A percentile compares a stretch with the other conserved stretches of the same genome.
phyloP scores from a whole-genome alignment of 441 rosid genomes.

The Adansonia gregorii region DNA sequence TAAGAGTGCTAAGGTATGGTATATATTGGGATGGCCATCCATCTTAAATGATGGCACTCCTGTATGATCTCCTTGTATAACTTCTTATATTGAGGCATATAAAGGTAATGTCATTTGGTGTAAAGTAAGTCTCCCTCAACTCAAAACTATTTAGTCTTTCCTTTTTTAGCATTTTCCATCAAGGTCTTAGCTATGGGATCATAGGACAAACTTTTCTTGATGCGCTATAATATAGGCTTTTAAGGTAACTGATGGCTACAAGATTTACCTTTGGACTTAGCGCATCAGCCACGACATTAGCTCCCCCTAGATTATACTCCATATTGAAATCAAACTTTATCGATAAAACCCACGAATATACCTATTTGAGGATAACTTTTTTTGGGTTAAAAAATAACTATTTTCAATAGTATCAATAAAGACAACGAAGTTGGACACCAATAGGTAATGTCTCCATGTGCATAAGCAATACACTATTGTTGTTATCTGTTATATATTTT shows the following conservation, averaged over 20 bases:
- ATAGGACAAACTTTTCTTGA: neutral
- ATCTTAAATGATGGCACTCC: neutral
- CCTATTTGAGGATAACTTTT: neutral
- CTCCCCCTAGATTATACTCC: neutral
- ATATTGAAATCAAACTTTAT: neutral
- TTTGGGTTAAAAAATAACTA: neutral
- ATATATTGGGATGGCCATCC: too few relatives aligned
- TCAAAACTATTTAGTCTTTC: neutral
- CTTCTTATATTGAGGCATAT: neutral
- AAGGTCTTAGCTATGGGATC: neutral
- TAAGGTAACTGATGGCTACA: neutral
- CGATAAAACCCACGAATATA: neutral
- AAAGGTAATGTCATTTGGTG: neutral
- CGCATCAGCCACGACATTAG: neutral
- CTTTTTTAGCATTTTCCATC: neutral
- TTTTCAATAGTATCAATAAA: neutral
- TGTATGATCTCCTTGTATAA: neutral
- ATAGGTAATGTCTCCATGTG: neutral
- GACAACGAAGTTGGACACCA: neutral
- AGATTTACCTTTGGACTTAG: neutral
- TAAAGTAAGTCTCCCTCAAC: too few relatives aligned
- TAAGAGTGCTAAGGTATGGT: neutral
- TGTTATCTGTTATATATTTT: neutral
- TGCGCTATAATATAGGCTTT: neutral
- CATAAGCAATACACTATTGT: neutral